Evolutionary conservation across 768 basidiomycete species (phyloP).

Genomic region (Podaxis pistillaris): DNA sequence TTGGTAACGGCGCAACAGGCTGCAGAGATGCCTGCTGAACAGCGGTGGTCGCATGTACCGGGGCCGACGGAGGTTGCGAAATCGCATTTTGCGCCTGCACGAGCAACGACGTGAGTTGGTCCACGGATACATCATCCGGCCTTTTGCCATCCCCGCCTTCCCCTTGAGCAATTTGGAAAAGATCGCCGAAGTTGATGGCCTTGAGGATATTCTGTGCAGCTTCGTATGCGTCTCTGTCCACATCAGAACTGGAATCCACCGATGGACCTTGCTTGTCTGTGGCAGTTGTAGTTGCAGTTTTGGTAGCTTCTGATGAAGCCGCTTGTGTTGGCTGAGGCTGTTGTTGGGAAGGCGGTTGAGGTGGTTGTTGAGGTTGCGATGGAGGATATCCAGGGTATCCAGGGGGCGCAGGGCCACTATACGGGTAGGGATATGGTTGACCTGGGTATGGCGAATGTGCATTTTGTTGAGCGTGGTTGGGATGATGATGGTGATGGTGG

Average conservation of each 20-base stretch:
- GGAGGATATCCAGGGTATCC: constrained; percentile 25
- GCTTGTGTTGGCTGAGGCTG: constrained; percentile 14
- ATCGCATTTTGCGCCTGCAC: constrained; percentile 29
- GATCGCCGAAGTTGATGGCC: constrained; percentile 68
- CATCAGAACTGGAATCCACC: constrained; percentile 29
- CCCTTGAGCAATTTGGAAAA: constrained; percentile 42
- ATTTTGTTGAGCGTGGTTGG: constrained; percentile 18
- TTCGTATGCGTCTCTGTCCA: constrained; percentile 59
- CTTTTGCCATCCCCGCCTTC: constrained; percentile 18
- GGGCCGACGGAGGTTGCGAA: constrained; percentile 14
- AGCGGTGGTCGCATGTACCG: constrained; percentile 25
- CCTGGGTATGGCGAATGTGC: constrained; percentile 31
- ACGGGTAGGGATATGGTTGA: constrained; percentile 41
- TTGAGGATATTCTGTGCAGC: constrained; percentile 76
- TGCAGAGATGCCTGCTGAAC: constrained; percentile 2
- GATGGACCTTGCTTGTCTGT: constrained; percentile 22
- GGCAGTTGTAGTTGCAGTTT: constrained; percentile 14
- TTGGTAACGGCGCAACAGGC: constrained; percentile 4
- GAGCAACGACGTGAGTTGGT: constrained; percentile 19
- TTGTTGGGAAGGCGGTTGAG: constrained; percentile 20
- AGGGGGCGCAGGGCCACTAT: constrained; percentile 20
- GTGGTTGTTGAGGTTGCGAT: constrained; percentile 24
- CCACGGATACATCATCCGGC: constrained; percentile 10
- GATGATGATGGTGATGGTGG: constrained; percentile 30
- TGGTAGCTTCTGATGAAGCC: constrained; percentile 13